Evolutionary conservation across 345 rosid species (phyloP), one percentile per base, ranked within the genome.

Genomic region (Corchorus capsularis): DNA sequence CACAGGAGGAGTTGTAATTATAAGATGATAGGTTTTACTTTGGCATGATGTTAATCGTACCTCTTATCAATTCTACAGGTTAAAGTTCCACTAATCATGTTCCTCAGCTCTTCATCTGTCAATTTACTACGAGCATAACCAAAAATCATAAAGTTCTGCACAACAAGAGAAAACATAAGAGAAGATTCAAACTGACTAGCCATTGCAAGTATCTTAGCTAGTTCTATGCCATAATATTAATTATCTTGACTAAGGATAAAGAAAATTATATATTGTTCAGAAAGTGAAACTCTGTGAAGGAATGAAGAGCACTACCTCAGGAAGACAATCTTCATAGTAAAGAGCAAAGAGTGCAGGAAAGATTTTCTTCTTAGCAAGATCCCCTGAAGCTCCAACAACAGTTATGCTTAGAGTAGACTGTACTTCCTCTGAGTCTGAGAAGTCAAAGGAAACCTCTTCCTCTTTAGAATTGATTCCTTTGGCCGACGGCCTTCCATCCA

Each of bases 301-400:
- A 50, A 69, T 22, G 47, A 72, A 66, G 34, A 68, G 47, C 8
- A 61, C 53, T 77, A 89, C 93, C 91, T 86, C 78, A 37, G 97
- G 97, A 46, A 92, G 91, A 78, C 89, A 92, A 71, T 87, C 98
- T 76, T 92, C 96, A 43, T 92, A 94, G 71, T 73, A 92, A 68
- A 94, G 96, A 73, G 97, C 95, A 75, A 94, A 94, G 71, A 92
- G 90, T 35, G 97, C 98, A 2, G 98, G 97, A 70, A 92, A 94
- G 47, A 91, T 91, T 83, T 94, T 94, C 92, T 90, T 94, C 87
- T 86, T 94, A 17, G 97, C 97, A 8, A 94, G 93, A 81, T 94
- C 98, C 49, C 97, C 97, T 3, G 97, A 94, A 72, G 97, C 98
- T 82, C 98, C 98, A 78, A 91, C 89, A 52, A 94, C 95, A 22